Base-by-base conservation (phyloP, 768 basidiomycete genomes). In the Daedaleopsis nitida region DNA sequence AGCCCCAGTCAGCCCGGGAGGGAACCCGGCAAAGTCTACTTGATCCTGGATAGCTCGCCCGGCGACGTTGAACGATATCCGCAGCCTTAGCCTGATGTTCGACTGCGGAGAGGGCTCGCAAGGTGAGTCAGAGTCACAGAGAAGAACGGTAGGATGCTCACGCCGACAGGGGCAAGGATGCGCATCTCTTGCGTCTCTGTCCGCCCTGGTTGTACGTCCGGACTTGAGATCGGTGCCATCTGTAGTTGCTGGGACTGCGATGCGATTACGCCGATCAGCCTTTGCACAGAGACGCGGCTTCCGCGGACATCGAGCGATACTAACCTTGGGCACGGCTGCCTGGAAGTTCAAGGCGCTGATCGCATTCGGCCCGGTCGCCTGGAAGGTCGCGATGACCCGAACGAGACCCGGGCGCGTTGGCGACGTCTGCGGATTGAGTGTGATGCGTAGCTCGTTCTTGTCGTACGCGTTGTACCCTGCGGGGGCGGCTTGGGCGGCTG, bases 131-230 rank as follows among this genome's bases (percentile, higher is more conserved):
- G 19, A 27, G 24, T 23, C 39, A n/a, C 27, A n/a, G 17, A 12
- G 34, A 54, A 3, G 7, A 32, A 32, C 27, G 14, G 37, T 12
- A 32, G 39, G 42, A 23, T 16, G 83, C 92, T 74, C 69, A 96
- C 95, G 38, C 95, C 95, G 9, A 82, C 81, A 3, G 94, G 94
- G 12, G 94, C 93, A 32, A 92, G 80, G 42, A 99, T 86, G 11
- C 94, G 85, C 91, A 99, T 90, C 72, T 96, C 94, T 72, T 98
- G 97, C 11, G 95, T 96, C 74, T 98, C 96, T 16, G 85, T 83
- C 10, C 86, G 77, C 1, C 94, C 93, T 0, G 92, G 88, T 37
- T 75, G 77, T 45, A 99, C 81, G 55, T 85, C 88, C 12, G 88
- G 80, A 73, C 88, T 94, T 6, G 94, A 94, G 91, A 98, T 98